Evolutionary conservation across 2,329 filamentous ascomycete species (phyloP).

Genomic region (Dothideomycetidae sp.): DNA sequence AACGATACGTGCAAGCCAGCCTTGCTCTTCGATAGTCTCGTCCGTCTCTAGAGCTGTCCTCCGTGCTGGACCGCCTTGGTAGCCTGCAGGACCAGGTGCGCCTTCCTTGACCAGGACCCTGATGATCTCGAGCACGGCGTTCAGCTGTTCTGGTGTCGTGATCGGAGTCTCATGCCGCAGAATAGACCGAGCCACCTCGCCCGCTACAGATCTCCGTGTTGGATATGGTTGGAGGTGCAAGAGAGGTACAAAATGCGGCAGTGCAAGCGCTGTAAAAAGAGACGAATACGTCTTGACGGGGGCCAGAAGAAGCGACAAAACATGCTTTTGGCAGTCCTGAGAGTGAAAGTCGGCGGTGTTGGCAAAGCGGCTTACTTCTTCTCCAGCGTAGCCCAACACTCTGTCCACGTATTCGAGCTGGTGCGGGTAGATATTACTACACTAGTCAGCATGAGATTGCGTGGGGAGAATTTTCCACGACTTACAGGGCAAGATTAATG

Average conservation of each 20-base stretch:
- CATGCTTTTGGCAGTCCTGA: conserved; percentile 69
- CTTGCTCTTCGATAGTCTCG: conserved; percentile 95
- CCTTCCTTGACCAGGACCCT: conserved; percentile 91
- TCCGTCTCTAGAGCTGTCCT: conserved; percentile 75
- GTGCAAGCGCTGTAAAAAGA: conserved; percentile 85
- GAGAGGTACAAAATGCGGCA: conserved; percentile 83
- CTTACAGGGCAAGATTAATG: conserved; percentile 68
- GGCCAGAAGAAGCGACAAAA: conserved; percentile 78
- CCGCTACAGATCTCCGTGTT: conserved; percentile 78
- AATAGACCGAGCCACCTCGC: conserved; percentile 71
- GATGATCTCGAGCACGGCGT: conserved; percentile 76
- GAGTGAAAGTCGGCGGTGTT: conserved; percentile 95
- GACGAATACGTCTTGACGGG: conserved; percentile 83
- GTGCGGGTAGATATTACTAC: conserved; percentile 77
- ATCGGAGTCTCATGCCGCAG: conserved; percentile 71
- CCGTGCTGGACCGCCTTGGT: conserved; percentile 62
- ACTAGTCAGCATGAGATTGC: conserved; percentile 17
- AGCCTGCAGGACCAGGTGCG: conserved; percentile 62
- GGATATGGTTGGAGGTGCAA: conserved; percentile 86
- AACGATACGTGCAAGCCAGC: conserved; percentile 84
- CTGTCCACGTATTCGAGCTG: conserved; percentile 90
- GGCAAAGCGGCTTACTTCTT: conserved; percentile 74
- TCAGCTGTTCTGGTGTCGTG: conserved; percentile 61
- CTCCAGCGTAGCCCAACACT: conserved; percentile 72
- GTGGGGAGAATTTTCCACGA: conserved; percentile 9